Percentiles rank a stretch among this genome's conserved stretches.
Conservation (phyloP, 768 basidiomycete genomes). For the Mycena haematopus region DNA sequence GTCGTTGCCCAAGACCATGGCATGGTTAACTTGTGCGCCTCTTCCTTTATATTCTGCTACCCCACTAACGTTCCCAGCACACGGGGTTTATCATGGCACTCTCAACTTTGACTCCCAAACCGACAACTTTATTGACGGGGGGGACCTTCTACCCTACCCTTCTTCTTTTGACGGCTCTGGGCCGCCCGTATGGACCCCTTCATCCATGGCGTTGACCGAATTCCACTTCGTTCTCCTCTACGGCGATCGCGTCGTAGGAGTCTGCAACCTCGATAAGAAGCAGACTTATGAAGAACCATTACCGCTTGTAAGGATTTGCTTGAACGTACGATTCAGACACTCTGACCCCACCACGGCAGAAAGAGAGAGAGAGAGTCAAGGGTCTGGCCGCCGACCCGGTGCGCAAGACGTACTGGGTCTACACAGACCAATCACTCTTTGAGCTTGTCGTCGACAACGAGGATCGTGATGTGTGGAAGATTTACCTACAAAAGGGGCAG, state of each 20-base stretch:
- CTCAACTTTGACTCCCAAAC: constrained; percentile 72
- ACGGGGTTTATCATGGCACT: constrained; percentile 87
- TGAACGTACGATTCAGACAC: background rate
- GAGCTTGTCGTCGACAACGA: constrained; percentile 89
- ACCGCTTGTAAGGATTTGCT: constrained; percentile 66
- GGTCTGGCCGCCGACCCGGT: constrained; percentile 86
- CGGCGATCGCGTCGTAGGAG: constrained; percentile 73
- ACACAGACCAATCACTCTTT: constrained; percentile 86
- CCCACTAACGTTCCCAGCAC: constrained; percentile 51
- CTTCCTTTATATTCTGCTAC: background rate
- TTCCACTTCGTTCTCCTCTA: constrained; percentile 93
- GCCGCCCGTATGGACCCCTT: constrained; percentile 55
- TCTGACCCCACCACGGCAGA: constrained; percentile 50
- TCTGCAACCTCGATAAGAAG: constrained; percentile 82
- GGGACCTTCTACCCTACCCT: constrained; percentile 84
- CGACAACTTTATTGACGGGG: constrained; percentile 79
- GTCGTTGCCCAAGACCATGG: constrained; percentile 75
- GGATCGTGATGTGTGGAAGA: constrained; percentile 93
- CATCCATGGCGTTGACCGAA: constrained; percentile 85
- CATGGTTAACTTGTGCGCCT: constrained; percentile 88
- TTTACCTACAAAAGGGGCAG: constrained; percentile 79
- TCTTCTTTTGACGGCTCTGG: constrained; percentile 40
- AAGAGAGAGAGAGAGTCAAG: constrained; percentile 72
- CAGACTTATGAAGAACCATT: constrained; percentile 84
- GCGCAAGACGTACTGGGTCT: constrained; percentile 92